Percentiles rank a stretch among this genome's conserved stretches.
Evolutionary conservation across 306 rosid species (phyloP).

Genomic region (Nissolia schottii): DNA sequence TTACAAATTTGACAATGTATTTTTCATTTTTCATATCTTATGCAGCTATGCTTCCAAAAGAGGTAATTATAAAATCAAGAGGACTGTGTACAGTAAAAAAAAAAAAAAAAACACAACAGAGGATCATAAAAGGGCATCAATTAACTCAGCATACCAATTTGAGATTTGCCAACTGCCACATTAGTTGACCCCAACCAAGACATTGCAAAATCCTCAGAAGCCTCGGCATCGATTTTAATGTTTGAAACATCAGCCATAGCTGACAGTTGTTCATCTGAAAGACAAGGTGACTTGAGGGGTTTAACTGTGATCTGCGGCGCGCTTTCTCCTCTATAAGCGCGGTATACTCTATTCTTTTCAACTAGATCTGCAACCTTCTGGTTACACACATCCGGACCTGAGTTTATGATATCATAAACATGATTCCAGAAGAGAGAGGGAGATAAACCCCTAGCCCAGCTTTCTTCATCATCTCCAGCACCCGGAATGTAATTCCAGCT

Average conservation of each 20-base stretch:
- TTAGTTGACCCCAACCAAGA: slow-evolving; percentile 73
- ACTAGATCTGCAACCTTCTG: slow-evolving; percentile 74
- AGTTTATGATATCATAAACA: slow-evolving; percentile 64
- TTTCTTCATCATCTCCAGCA: slow-evolving; percentile 96
- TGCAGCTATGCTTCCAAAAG: not conserved
- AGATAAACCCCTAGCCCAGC: slow-evolving; percentile 85
- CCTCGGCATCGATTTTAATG: slow-evolving; percentile 10
- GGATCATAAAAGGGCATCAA: not conserved
- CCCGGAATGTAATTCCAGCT: slow-evolving; percentile 94
- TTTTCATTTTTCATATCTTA: not conserved
- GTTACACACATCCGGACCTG: slow-evolving; percentile 76
- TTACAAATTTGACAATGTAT: not conserved
- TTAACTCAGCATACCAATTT: slow-evolving; percentile 46
- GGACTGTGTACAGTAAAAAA: not conserved
- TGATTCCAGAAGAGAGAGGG: slow-evolving; percentile 74
- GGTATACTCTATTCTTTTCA: slow-evolving; percentile 65
- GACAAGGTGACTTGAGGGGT: slow-evolving; percentile 38
- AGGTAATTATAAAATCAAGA: not conserved
- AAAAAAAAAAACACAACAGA: slow-evolving; percentile 13
- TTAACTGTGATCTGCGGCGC: slow-evolving; percentile 64
- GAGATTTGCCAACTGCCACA: slow-evolving; percentile 64
- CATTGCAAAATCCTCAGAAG: slow-evolving; percentile 31
- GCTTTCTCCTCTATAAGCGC: slow-evolving; percentile 63
- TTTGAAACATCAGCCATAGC: slow-evolving; percentile 29
- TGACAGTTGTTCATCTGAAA: slow-evolving; percentile 26